These are phyloP conservation scores for Aurifilum marmelostoma DNA, from an alignment of 2,329 filamentous ascomycete species.

Conservation along the genomic window DNA sequence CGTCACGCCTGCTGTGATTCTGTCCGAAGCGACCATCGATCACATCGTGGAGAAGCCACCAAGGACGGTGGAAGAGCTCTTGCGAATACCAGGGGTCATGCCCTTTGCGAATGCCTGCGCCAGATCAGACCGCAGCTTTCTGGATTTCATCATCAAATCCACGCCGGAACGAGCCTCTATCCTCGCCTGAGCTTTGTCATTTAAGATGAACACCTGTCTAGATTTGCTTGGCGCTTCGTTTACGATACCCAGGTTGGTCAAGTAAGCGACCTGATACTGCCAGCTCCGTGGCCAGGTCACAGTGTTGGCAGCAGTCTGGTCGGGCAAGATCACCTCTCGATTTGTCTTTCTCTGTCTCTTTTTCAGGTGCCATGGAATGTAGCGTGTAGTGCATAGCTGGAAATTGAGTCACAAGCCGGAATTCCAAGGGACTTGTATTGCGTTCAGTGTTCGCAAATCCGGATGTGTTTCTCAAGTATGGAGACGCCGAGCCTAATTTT, in stretches of 20 bases:
- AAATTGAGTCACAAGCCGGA: neutral
- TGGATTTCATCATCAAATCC: constrained; percentile 20
- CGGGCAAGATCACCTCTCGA: too few relatives aligned
- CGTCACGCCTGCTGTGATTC: constrained; percentile 9
- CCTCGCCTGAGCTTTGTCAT: neutral
- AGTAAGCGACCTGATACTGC: neutral
- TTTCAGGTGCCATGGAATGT: neutral
- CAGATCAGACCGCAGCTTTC: constrained; percentile 17
- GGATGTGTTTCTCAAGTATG: neutral
- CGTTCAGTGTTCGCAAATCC: neutral
- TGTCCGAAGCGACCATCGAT: constrained; percentile 15
- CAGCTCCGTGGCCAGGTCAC: neutral
- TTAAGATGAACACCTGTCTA: neutral
- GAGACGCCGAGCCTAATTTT: neutral
- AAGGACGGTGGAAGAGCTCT: constrained; percentile 2
- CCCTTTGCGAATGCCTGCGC: constrained; percentile 23
- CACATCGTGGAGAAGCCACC: constrained; percentile 13
- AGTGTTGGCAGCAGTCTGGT: neutral
- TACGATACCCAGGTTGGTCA: neutral
- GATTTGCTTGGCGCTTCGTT: neutral
- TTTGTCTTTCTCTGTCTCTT: too few relatives aligned
- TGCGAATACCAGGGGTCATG: constrained; percentile 17
- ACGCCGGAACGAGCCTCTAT: neutral
- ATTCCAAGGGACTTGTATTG: neutral
- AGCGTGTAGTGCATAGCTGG: neutral